Evolutionary conservation across 139 green algal species (phyloP), one percentile per base, ranked within the genome.

Genomic region (Auxenochlorella pyrenoidosa): DNA sequence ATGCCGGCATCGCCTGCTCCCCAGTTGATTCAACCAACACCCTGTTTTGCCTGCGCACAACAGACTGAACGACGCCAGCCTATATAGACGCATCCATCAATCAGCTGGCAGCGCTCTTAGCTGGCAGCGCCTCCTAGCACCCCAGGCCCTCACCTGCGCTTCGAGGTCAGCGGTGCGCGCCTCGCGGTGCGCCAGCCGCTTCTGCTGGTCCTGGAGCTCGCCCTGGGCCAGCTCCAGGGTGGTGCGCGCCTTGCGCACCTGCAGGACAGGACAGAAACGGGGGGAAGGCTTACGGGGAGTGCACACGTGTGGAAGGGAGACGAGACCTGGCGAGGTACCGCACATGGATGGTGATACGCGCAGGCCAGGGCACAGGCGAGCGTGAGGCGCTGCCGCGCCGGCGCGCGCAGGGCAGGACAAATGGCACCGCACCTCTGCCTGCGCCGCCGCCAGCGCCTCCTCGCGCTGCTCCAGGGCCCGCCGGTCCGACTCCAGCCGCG

Each of bases 201-300:
- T 65, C 18, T 78, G 73, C 59, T 75, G 51, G 51, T 86, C 81
- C 86, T 91, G 84, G n/a, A 89, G 32, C 54, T 90, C 86, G 26
- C 78, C 78, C 68, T n/a, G 40, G 26, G 58, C 82, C 40, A 91
- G 34, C 80, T 93, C 90, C 41, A 84, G 59, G 58, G 87, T 82
- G 40, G 66, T 76, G 34, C 76, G 71, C 5, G 73, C 84, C 82
- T 86, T 80, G n/a, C 90, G 87, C 73, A 89, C 75, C 89, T 92
- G 83, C 76, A n/a, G n/a, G n/a, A n/a, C n/a, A n/a, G n/a, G n/a
- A 63, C 43, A 41, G 47, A 41, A n/a, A 28, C 4, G 47, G 76
- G 0, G 28, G 75, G 8, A 40, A 80, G 1, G 26, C 30, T 28
- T 22, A 21, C 5, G 68, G 68, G 41, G 70, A 0, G 36, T 51